Base-by-base conservation (phyloP, 495 filamentous ascomycete genomes). In the Chaetomium cochliodes region DNA sequence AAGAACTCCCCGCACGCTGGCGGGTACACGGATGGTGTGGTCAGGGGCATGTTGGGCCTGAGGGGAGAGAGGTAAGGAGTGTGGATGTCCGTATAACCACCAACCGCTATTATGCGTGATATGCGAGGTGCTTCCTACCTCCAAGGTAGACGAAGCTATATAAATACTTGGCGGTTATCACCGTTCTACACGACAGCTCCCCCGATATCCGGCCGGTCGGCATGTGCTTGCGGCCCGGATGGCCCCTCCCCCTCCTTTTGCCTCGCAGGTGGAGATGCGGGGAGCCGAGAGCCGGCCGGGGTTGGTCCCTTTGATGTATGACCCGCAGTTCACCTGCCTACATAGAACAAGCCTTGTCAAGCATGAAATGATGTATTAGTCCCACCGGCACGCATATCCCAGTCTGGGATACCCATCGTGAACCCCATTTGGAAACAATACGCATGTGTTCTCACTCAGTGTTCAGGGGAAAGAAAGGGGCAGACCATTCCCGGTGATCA, bases 1-100 rank as follows among this genome's bases (percentile, higher is more conserved):
- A 84, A 79, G 69, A 88, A 82, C 25, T 78, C 83, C 23, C 83
- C 83, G 52, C 89, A 82, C 39, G 78, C 73, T 60, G 85, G 80
- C 53, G 88, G 84, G 71, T 87, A 92, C 33, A 93, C 65, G 28
- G 77, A 78, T 0, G 73, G 55, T 0, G 73, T 79, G 0, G 74
- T 65, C 63, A 81, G 79, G 51, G 78, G 77, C 79, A 81, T 81
- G 30, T 33, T 69, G 55, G 47, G 42, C 8, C 13, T 44, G 2
- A 20, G 23, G n/a, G 6, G 8, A 1, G 15, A 47, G 5, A 3
- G 5, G 51, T 5, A 3, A 66, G 13, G 53, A 37, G 13, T 3
- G 30, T 41, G 0, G 50, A 26, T 9, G 60, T 23, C 25, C 28
- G 30, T 4, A 9, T 28, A 13, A 22, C 5, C 3, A 28, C n/a